Base-by-base conservation (phyloP, 1,284 basidiomycete genomes). In the Melampsora larici-populina region DNA sequence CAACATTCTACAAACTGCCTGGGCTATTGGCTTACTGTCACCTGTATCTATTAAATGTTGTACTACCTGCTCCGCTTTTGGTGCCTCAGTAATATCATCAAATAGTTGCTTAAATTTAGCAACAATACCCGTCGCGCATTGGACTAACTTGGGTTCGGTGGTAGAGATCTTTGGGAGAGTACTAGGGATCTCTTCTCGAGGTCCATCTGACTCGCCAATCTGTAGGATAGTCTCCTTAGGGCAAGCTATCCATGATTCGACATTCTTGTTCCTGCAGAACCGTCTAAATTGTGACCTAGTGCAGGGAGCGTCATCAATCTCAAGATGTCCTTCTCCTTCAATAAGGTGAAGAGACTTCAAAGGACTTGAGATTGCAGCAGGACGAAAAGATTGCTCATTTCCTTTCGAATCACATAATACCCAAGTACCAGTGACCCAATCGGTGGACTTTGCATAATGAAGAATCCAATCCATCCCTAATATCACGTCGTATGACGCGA, bases 381-480 rank as follows among this genome's bases (percentile, higher is more conserved):
- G 11, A 21, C 21, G 48, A 21, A 49, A 49, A 11, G 11, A 11
- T 49, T 21, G 11, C 21, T 11, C 11, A 11, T 11, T 11, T 11
- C 48, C 48, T 21, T 36, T 7, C 7, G 4, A 18, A 13, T 24
- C 58, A n/a, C 33, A 4, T 18, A 60, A 29, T 11, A 31, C 15
- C 40, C 51, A 72, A 15, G 36, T 63, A 36, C 62, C 62, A 11
- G 70, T 40, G 21, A 43, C 33, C 58, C 58, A 72, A n/a, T 72
- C 70, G 0, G 70, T 72, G 15, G 58, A 72, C 5, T 26, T 18
- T 18, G 62, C 70, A 17, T 63, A n/a, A 17, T 43, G 62, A 2
- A 58, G 17, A 21, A 72, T 72, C 51, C 70, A 72, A 46, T 72
- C 70, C 1, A 33, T 29, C 18, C 69, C 69, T 13, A 70, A 21